Evolutionary conservation across 306 rosid species (phyloP).

Genomic region (Acacia confusa): DNA sequence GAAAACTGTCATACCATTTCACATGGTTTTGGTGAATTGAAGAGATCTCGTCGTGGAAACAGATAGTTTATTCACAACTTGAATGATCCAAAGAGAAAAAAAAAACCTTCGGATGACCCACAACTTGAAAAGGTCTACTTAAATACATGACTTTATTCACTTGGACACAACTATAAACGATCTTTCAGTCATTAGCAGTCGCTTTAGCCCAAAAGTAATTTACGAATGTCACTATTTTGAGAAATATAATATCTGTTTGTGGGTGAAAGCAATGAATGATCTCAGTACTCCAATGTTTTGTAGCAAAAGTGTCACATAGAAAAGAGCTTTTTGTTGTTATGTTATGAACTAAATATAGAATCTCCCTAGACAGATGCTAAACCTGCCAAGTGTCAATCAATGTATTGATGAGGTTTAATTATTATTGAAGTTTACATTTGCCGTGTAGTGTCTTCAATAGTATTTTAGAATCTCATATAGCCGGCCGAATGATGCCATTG

Average conservation of each 20-base stretch:
- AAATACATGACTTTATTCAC: background rate
- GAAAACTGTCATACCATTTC: background rate
- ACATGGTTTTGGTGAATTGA: background rate
- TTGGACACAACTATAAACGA: constrained; percentile 28
- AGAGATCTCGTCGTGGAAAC: background rate
- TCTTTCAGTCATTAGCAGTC: constrained; percentile 27
- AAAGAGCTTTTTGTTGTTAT: constrained; percentile 1
- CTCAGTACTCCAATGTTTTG: background rate
- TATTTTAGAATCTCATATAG: background rate
- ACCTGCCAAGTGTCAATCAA: background rate
- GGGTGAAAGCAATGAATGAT: background rate
- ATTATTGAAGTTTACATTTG: background rate
- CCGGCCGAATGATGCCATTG: constrained; percentile 11
- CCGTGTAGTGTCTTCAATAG: background rate
- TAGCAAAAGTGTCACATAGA: background rate
- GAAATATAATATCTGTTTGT: background rate
- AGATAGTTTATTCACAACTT: background rate
- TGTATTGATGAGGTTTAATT: background rate
- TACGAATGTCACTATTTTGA: background rate
- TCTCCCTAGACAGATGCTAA: background rate
- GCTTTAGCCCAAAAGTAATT: constrained; percentile 16
- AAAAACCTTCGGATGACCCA: constrained; percentile 32
- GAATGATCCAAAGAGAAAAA: constrained; percentile 12
- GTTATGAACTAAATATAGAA: background rate
- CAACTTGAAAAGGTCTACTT: constrained; percentile 14